Evolutionary conservation across 2,329 filamentous ascomycete genomes (phyloP), one percentile per base, ranked within the genome.

Genomic region (Aspergillus niger): DNA sequence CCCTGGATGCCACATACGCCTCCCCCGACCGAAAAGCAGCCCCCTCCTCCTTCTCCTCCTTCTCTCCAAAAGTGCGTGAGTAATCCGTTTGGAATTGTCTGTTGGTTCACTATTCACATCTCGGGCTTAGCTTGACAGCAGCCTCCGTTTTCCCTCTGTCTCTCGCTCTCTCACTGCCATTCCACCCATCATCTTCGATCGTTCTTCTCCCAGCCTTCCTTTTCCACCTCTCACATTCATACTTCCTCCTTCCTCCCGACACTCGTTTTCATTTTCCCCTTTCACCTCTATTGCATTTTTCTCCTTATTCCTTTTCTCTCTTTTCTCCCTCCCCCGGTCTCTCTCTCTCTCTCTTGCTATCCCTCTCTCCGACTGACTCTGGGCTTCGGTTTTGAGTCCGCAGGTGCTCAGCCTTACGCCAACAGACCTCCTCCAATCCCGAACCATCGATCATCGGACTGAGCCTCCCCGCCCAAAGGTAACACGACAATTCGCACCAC

Each of bases 401-500:
- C 59, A 57, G 51, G 50, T 59, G 49, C 65, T 63, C 63, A 65
- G 63, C 61, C 66, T 64, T 65, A 63, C 44, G 51, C 49, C 59
- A 51, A 53, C 57, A 51, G 44, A 32, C 53, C 39, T 47, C 30
- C 39, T 47, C 53, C 39, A 47, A 24, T 55, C 39, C 36, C 56
- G 53, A 57, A 58, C 59, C 52, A 65, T 64, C 62, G 57, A 68
- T 66, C 53, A 55, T 24, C 61, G 58, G 55, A 61, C 62, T 61
- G 62, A 63, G 58, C 60, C 65, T 63, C 61, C 64, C 62, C 66
- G 59, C 63, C 63, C 47, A 52, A 60, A 54, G 61, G 32, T 36
- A 56, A 58, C 47, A 61, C 67, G 47, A 64, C 63, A 59, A 66
- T 62, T 68, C 63, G 62, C 61, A 53, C 55, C 30, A 61, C 58